Evolutionary conservation across 225 moss, liverwort and hornwort species (phyloP), one percentile per base, ranked within the genome.

Genomic region (Physcomitrium patens): DNA sequence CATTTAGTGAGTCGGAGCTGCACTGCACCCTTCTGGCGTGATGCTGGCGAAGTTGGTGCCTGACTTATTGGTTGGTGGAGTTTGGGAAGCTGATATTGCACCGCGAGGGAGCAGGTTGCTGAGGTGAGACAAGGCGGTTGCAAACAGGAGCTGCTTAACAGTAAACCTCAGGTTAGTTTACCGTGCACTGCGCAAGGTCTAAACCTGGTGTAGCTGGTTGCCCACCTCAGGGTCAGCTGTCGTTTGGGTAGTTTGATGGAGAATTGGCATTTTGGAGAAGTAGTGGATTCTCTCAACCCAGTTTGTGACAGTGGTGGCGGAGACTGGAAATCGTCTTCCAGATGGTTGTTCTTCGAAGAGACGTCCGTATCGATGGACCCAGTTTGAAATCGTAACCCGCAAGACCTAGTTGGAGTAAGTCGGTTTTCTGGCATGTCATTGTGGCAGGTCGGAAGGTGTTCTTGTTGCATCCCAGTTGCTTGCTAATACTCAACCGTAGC

Each of bases 161-260:
- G 27, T 8, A 53, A 60, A 66, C 52, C 10, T 62, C 1, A 67
- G 81, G 76, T 77, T 62, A 20, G 68, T 57, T 0, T 23, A 9
- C 18, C 26, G 23, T 43, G 20, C 47, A 59, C 47, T 59, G 20
- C n/a, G 14, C n/a, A 3, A 6, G 55, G 56, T 69, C 27, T 12
- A 9, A 41, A 51, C 16, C 27, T 28, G 10, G 56, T 71, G 20
- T 27, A 46, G 70, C 46, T 63, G 46, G 53, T 27, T 27, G 51
- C 31, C 31, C 13, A 13, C 50, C 19, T 23, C 8, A 26, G 44
- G 52, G 47, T 22, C 22, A 3, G 52, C 10, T 63, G 42, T 63
- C 10, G 17, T 7, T 70, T 41, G 4, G 72, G 61, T 61, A 61
- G 61, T 10, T 20, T 37, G 62, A 15, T 63, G 31, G 69, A 65